Conservation (phyloP, 768 basidiomycete species). For the Grammothele lineata region DNA sequence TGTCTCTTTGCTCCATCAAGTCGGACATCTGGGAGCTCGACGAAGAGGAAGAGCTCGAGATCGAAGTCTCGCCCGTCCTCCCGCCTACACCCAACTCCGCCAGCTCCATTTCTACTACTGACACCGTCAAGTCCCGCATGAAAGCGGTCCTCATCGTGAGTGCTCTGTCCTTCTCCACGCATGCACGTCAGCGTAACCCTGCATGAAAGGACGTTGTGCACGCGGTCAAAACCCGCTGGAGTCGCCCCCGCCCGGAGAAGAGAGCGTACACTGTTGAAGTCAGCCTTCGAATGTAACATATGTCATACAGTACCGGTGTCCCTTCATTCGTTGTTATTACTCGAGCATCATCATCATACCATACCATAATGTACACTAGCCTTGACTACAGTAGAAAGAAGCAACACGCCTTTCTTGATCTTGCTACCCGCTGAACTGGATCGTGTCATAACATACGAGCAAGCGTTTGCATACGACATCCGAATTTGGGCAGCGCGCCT, state of each 20-base stretch:
- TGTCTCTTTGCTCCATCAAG: neutral
- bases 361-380: no score
- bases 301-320: no score
- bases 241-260: conserved; percentile 1
- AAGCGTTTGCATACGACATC: no score
- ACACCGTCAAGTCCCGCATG: conserved; percentile 7
- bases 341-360: no score
- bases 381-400: no score
- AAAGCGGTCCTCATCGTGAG: conserved; percentile 8
- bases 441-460: no score
- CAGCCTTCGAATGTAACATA: no score
- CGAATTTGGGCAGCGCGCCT: no score
- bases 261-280: no score
- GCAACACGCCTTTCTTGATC: no score
- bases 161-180: neutral
- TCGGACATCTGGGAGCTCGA: conserved; percentile 22
- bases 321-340: no score
- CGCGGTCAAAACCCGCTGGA: conserved; percentile 2
- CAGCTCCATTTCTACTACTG: conserved; percentile 8
- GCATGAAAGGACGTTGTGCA: conserved; percentile 1
- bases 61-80: conserved; percentile 16
- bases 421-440: no score
- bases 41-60: conserved; percentile 17
- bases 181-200: neutral
- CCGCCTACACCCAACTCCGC: conserved; percentile 10